Evolutionary conservation across 2,329 filamentous ascomycete genomes (phyloP), one percentile per base, ranked within the genome.

Genomic region (Drechslerella coelobrocha): DNA sequence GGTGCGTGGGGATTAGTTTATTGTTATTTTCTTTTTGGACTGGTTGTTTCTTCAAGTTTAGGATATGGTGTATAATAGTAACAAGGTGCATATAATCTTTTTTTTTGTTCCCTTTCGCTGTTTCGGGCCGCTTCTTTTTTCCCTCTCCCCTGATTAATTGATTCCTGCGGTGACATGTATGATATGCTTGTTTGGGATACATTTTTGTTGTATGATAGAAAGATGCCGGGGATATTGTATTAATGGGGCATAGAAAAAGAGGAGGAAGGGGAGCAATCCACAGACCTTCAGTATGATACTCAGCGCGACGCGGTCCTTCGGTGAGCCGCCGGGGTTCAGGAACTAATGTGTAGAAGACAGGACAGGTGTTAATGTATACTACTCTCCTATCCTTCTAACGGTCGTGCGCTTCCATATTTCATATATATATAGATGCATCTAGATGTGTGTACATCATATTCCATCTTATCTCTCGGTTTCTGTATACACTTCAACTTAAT

Each of bases 251-350:
- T 37, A 5, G 14, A 10, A 52, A 24, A 24, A 41, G 39, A 43
- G 21, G 17, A 26, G 23, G 14, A 47, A 24, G 27, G 29, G 27
- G n/a, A n/a, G 37, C 45, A 43, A 37, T 53, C 17, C 26, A 37
- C 59, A 45, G 41, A 84, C 83, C 77, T 83, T 82, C 63, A 86
- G 81, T 78, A 99, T 96, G 83, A 97, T 95, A 79, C 85, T 89
- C 37, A 97, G 84, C 1, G 94, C 94, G 12, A 99, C 94, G 57
- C 94, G 86, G 79, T 99, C 94, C 79, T 99, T 99, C 41, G 94
- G 92, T 75, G 90, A 90, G 14, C 94, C 94, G 2, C 92, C 93
- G 53, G 92, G 94, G 80, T 99, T 97, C 60, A 99, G 84, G 77
- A 96, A 95, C 84, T 76, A 23, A 41, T 43, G 7, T n/a, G 55